Conservation (phyloP, 495 filamentous ascomycete species). For the Podospora conica region DNA sequence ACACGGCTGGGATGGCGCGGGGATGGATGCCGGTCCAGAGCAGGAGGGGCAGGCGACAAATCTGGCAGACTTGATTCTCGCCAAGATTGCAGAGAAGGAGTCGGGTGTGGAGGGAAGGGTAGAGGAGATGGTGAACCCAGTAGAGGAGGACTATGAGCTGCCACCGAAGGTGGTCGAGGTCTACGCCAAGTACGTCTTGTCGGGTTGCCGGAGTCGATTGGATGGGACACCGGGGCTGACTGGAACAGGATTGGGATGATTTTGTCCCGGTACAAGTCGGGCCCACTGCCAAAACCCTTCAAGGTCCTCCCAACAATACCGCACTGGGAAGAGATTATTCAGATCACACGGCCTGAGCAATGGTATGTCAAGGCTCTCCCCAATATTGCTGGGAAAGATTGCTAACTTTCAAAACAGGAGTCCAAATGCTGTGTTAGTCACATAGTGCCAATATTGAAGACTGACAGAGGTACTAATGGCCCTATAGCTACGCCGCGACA, state of each 20-base stretch:
- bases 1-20: constrained; percentile 40
- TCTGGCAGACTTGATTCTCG: constrained; percentile 83
- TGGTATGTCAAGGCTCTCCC: constrained; percentile 14
- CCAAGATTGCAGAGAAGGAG: constrained; percentile 92
- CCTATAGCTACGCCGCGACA: constrained; percentile 67
- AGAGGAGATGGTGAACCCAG: constrained; percentile 29
- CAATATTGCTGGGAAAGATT: background rate
- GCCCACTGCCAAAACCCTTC: constrained; percentile 92
- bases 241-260: constrained; percentile 68
- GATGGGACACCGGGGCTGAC: constrained; percentile 9
- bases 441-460: background rate
- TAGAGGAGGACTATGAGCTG: constrained; percentile 77
- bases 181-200: constrained; percentile 66
- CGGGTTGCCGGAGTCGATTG: background rate
- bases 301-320: constrained; percentile 91
- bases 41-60: constrained; percentile 60
- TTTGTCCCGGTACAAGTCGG: constrained; percentile 87
- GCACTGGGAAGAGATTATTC: constrained; percentile 72
- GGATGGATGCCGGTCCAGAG: constrained; percentile 36
- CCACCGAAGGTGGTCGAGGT: constrained; percentile 91
- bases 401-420: constrained; percentile 49
- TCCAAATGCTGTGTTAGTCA: constrained; percentile 49
- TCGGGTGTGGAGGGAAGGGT: constrained; percentile 48
- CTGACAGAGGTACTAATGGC: background rate
- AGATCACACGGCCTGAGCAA: constrained; percentile 23